Evolutionary conservation across 164 flowering plant species (phyloP), one percentile per base, ranked within the genome.

Genomic region (Taxillus chinensis): DNA sequence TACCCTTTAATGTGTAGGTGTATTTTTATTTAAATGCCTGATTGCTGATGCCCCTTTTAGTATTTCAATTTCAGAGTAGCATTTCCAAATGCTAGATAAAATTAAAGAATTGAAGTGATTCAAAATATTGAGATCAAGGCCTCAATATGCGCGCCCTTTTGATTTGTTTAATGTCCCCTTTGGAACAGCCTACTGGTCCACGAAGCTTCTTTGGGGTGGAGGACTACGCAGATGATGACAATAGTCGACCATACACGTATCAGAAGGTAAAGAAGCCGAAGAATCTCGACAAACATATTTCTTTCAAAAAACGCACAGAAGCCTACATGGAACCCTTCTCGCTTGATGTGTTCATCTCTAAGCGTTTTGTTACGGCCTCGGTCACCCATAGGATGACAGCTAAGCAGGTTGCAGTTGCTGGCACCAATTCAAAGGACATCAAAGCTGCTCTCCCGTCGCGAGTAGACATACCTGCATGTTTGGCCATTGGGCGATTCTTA

Each of bases 161-260:
- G 54, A 2, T 6, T 2, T 3, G 13, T 38, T 64, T 16, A 41
- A 13, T 10, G 27, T 11, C 5, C 61, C 42, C 5, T 12, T 55
- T 45, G 62, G 62, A 59, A 11, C 81, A 92, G 96, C 75, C 73
- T 50, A 74, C 52, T 55, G 81, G 79, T 40, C 95, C 92, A 43
- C 81, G 96, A 67, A 92, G 96, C 80, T 92, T 92, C 68, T 92
- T 92, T 45, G 96, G 96, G 14, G 93, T 90, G 17, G 98, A 92
- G 71, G 96, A 92, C 77, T 92, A 80, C 68, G 68, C 86, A 2
- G 96, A 90, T 41, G 96, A 90, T 66, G 86, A 90, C 56, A 90
- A 85, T 39, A 83, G 92, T 76, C 75, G 86, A 54, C 98, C 98
- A 37, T 90, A 90, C 81, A 90, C 96, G 1, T 92, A 86, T 70